Base-by-base conservation (phyloP, 106 monocot genomes). In the Dendrobium catenatum region DNA sequence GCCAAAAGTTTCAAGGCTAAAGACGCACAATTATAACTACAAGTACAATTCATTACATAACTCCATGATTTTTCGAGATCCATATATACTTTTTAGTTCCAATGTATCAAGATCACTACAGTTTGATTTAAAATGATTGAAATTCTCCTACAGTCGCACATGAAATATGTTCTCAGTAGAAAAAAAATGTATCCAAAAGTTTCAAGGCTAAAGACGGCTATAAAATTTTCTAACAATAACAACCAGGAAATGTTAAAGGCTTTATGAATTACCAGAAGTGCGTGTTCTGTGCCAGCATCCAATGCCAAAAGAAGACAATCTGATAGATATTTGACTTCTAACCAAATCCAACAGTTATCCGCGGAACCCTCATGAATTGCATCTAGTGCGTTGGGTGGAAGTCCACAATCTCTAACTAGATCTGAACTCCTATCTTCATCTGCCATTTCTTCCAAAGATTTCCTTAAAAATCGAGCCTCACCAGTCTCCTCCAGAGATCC, bases 401-500 rank as follows among this genome's bases (percentile, higher is more conserved):
- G 89, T 61, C 91, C 91, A 80, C 93, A 91, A n/a, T 88, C 90
- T 83, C 80, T 91, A 61, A 91, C 27, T 8, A 90, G 79, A 58
- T 84, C 80, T 67, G 64, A 13, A 79, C 88, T 89, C 73, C 61
- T 82, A 77, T 1, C 59, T 80, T 91, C 91, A 86, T 99, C 93
- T 81, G 99, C 95, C 89, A 93, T 88, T 86, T 95, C 95, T 80
- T 83, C 88, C 59, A 99, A 84, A 8, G 99, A 99, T 88, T 91
- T 91, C 68, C 93, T 90, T 24, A 99, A 88, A 13, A 95, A 91
- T n/a, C 86, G 84, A 87, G 93, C 95, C 86, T 99, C 99, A 40
- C 99, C 99, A 86, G 93, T 95, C 84, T 99, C 99, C 80, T 99
- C 99, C 80, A 95, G 88, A 72, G 95, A 91, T 58, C 95, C 95